Base-by-base conservation (phyloP, 164 flowering plant genomes). In the Dillenia suffruticosa region DNA sequence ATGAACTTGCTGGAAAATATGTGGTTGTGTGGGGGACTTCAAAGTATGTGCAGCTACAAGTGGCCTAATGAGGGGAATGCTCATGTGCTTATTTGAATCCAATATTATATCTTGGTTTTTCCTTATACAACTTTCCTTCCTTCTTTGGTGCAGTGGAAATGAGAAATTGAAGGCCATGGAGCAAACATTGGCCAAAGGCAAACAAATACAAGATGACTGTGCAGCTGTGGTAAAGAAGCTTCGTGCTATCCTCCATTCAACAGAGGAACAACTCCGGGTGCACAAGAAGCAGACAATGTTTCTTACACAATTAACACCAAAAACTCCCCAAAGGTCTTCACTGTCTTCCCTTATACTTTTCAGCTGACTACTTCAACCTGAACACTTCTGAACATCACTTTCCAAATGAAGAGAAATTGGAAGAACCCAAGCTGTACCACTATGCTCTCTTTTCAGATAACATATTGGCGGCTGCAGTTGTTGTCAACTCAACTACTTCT, bases 301-400 rank as follows among this genome's bases (percentile, higher is more conserved):
- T 75, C 74, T 91, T 71, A 87, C 96, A 16, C 97, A 95, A 58
- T 81, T 92, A 61, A 87, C 97, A 9, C 96, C 96, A 51, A 95
- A 92, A 77, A 87, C 79, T 90, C 58, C 97, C 99, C 1, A 95
- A 95, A 69, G 97, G 99, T 56, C 96, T 95, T 55, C 97, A 95
- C 53, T 95, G 99, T 65, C 96, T 95, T 56, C 97, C 99, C 0
- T 76, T 95, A 57, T 94, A 94, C 67, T 91, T 95, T 56, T 81
- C 99, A 13, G 75, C 84, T 14, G 97, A 88, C 58, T 95, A 90
- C 72, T 90, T 81, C 68, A 22, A 76, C 43, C 76, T 90, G 76
- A 82, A 72, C 73, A 62, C 81, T 57, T 75, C 83, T 45, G 82
- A 83, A 51, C 92, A 70, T 64, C 79, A 84, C 16, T 87, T 95